Evolutionary conservation across 345 rosid species (phyloP).

Genomic region (Citrus inodora): DNA sequence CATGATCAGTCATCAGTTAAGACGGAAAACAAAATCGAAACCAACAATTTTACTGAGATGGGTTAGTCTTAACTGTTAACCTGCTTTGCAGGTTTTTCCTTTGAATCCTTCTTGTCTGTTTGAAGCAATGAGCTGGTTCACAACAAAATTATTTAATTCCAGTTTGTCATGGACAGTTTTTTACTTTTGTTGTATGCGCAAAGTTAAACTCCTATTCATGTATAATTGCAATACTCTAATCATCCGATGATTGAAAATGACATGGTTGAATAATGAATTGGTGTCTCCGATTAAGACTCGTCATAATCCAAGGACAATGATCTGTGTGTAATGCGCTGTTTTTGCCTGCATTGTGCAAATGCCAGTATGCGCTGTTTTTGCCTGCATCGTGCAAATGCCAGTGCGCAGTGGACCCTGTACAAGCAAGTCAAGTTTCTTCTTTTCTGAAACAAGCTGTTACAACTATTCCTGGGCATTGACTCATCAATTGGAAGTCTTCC

Average conservation of each 20-base stretch:
- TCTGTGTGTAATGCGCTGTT: not conserved
- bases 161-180: not conserved
- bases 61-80: not conserved
- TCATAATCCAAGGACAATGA: not conserved
- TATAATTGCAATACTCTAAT: not conserved
- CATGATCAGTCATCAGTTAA: constrained; percentile 17
- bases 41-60: not conserved
- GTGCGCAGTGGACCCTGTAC: not conserved
- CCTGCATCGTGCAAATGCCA: not conserved
- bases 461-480: not conserved
- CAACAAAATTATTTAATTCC: not conserved
- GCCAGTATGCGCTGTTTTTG: not conserved
- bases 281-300: too few relatives aligned
- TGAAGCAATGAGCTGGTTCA: not conserved
- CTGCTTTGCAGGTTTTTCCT: not conserved
- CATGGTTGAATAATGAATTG: too few relatives aligned
- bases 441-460: not conserved
- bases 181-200: not conserved
- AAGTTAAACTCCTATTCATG: not conserved
- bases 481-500: not conserved
- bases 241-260: not conserved
- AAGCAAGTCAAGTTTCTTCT: not conserved
- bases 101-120: not conserved
- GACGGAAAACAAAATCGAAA: constrained; percentile 4
- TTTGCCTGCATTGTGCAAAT: not conserved